Evolutionary conservation across 352 stramenopile genomes (phyloP).

Genomic region (Phytopythium chamaehyphon): DNA sequence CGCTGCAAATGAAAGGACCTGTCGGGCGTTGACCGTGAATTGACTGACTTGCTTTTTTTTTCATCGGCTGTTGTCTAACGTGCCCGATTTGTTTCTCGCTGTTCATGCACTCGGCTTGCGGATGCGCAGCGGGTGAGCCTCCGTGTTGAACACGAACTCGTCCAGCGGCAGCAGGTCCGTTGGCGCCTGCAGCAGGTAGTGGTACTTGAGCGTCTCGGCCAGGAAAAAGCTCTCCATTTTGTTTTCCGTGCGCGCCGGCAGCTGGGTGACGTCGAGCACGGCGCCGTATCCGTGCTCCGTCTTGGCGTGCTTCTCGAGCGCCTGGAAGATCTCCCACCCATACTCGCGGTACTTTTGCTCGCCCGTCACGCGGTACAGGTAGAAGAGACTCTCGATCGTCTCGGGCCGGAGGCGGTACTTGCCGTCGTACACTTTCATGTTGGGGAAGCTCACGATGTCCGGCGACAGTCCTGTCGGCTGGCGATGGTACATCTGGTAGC

Average conservation of each 20-base stretch:
- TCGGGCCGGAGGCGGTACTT: constrained; percentile 96
- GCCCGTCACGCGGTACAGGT: constrained; percentile 94
- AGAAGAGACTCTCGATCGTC: constrained; percentile 95
- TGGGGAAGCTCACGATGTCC: constrained; percentile 90
- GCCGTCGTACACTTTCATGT: constrained; percentile 45
- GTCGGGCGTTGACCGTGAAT: not conserved
- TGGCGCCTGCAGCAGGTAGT: constrained; percentile 92
- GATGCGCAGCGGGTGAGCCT: constrained; percentile 91
- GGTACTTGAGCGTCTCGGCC: constrained; percentile 98
- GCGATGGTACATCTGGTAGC: constrained; percentile 94
- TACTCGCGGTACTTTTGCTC: constrained; percentile 93
- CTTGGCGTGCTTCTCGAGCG: constrained; percentile 92
- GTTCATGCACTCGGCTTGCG: constrained; percentile 10
- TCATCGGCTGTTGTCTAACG: no score
- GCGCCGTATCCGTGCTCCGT: constrained; percentile 87
- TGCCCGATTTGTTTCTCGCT: not conserved
- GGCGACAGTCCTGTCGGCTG: constrained; percentile 91
- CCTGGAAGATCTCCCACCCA: constrained; percentile 94
- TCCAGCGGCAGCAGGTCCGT: constrained; percentile 86
- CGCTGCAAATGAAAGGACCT: not conserved
- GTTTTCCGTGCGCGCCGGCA: constrained; percentile 77
- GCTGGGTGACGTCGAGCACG: constrained; percentile 40
- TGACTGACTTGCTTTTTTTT: no score
- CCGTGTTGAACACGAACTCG: constrained; percentile 96
- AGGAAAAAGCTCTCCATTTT: constrained; percentile 99